phyloP scores from a whole-genome alignment of 2,329 filamentous ascomycete species.

The Dactylellina haptotyla region DNA sequence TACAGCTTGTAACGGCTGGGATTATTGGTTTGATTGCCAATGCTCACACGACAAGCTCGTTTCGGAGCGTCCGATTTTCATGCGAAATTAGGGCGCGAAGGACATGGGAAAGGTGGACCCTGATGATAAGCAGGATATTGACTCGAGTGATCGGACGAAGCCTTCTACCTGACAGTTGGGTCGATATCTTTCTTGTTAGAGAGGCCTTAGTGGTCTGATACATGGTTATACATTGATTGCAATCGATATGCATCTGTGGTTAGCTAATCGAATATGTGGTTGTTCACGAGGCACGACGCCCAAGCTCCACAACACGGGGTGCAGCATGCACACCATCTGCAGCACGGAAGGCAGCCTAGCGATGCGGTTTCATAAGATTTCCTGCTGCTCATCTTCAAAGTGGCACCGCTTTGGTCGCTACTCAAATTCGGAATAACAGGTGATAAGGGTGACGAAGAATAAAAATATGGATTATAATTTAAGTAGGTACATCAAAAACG shows the following conservation, averaged over 20 bases:
- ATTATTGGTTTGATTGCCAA: not conserved
- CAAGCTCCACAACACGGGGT: conserved; percentile 6
- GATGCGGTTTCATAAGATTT: not conserved
- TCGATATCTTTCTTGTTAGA: not conserved
- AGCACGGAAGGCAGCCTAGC: not conserved
- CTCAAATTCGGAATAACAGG: too few relatives aligned
- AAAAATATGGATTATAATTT: not conserved
- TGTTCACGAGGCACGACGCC: not conserved
- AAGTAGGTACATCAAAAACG: not conserved
- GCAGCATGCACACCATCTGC: conserved; percentile 8
- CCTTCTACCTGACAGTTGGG: too few relatives aligned
- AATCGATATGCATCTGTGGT: too few relatives aligned
- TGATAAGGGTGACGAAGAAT: not conserved
- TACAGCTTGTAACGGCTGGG: not conserved
- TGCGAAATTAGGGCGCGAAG: too few relatives aligned
- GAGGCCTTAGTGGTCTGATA: not conserved
- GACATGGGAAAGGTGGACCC: too few relatives aligned
- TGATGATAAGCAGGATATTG: not conserved
- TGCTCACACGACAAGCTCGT: too few relatives aligned
- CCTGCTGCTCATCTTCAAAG: too few relatives aligned
- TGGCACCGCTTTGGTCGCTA: too few relatives aligned
- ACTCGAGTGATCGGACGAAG: not conserved
- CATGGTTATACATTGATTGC: not conserved
- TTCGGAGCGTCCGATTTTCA: too few relatives aligned
- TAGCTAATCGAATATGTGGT: not conserved